phyloP scores from a whole-genome alignment of 306 rosid genomes.

The Canavalia ensiformis region DNA sequence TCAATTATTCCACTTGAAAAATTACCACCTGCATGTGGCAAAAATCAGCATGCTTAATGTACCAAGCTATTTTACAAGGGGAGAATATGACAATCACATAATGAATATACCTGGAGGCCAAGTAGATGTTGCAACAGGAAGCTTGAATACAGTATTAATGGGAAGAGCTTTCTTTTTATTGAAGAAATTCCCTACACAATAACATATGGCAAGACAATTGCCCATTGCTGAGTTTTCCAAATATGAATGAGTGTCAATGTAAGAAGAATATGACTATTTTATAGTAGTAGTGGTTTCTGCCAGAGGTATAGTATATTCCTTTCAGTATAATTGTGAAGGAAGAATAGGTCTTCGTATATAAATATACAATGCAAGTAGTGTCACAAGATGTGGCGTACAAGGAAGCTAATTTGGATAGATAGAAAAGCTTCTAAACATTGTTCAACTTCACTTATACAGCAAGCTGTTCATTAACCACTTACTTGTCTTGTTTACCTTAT shows the following conservation, averaged over 20 bases:
- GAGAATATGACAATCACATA: not conserved
- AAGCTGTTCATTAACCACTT: not conserved
- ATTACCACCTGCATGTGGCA: slow-evolving; percentile 47
- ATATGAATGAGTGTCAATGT: not conserved
- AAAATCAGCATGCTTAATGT: not conserved
- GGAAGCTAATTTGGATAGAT: slow-evolving; percentile 12
- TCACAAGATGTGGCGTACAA: not conserved
- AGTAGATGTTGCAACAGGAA: slow-evolving; percentile 60
- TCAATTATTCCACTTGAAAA: slow-evolving; percentile 66
- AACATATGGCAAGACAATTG: slow-evolving; percentile 41
- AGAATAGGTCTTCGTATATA: not conserved
- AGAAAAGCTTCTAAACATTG: slow-evolving; percentile 6
- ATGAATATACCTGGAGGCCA: slow-evolving; percentile 58
- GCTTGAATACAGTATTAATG: slow-evolving; percentile 62
- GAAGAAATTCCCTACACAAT: slow-evolving; percentile 41
- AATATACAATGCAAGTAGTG: not conserved
- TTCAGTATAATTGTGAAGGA: not conserved
- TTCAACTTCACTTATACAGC: slow-evolving; percentile 17
- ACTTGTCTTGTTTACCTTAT: not conserved
- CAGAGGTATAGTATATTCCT: slow-evolving; percentile 52
- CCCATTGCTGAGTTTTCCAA: slow-evolving; percentile 51
- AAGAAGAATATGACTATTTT: not conserved
- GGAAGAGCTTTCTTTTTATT: slow-evolving; percentile 52
- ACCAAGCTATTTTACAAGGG: not conserved
- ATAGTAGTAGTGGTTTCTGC: slow-evolving; percentile 28